Percentiles rank a stretch among this genome's conserved stretches.
These are phyloP conservation scores for Phaffia tasmanica DNA, from an alignment of 768 basidiomycete genomes.

Conservation along the genomic window DNA sequence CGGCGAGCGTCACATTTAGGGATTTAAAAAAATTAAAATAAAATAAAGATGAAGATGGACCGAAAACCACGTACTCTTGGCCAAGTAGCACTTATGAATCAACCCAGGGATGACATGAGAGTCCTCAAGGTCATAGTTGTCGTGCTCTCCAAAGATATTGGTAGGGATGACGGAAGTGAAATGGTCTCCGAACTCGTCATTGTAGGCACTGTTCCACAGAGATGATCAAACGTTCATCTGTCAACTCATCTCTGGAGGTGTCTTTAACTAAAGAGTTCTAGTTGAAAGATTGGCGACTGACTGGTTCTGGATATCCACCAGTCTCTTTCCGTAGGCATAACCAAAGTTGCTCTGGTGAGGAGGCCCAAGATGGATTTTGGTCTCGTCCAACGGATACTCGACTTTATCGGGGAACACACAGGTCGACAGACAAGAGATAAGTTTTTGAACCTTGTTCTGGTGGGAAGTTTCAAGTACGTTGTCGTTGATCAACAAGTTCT, in stretches of 20 bases:
- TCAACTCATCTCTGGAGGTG: neutral
- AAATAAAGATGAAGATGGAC: neutral
- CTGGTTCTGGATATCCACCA: constrained; percentile 95
- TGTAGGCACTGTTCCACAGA: constrained; percentile 51
- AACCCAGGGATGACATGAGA: constrained; percentile 91
- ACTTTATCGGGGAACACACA: constrained; percentile 97
- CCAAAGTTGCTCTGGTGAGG: constrained; percentile 86
- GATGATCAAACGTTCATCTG: no score
- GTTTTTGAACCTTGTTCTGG: constrained; percentile 54
- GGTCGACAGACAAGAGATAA: constrained; percentile 91
- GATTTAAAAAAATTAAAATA: neutral
- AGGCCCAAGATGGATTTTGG: constrained; percentile 80
- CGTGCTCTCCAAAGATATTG: constrained; percentile 78
- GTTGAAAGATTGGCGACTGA: constrained; percentile 37
- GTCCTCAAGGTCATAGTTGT: constrained; percentile 85
- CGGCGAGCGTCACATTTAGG: neutral
- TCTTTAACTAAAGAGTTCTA: neutral
- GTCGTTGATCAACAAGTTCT: constrained; percentile 92
- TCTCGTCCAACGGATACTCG: constrained; percentile 81
- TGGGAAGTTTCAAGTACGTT: constrained; percentile 72
- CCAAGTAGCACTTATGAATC: constrained; percentile 83
- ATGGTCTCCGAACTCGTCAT: constrained; percentile 86
- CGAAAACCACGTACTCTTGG: constrained; percentile 54
- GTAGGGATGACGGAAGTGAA: constrained; percentile 96
- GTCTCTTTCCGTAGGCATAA: constrained; percentile 87